Base-by-base conservation (phyloP, 305 asterid species). In the Euphrasia arctica region DNA sequence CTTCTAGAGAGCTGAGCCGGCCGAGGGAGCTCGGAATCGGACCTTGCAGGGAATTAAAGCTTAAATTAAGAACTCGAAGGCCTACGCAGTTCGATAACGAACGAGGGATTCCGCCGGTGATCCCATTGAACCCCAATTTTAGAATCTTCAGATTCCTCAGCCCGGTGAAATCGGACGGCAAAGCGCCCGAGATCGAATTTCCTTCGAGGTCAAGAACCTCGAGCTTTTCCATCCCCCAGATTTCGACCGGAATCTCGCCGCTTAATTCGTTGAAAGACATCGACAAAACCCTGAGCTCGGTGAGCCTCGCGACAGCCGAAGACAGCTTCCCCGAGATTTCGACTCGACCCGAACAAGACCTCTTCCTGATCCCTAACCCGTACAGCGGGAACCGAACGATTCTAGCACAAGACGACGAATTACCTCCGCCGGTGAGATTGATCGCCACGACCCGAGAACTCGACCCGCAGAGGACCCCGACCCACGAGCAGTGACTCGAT, bases 161-260 rank as follows among this genome's bases (percentile, higher is more conserved):
- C 50, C 97, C 95, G 13, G 41, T 58, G 62, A 86, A 75, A 57
- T 41, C 67, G 50, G 52, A 45, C 2, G 95, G 91, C 68, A 91
- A 76, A 60, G 70, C 58, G 48, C 86, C 93, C 14, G 82, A 70
- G 28, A 91, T 50, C 25, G 39, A 78, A 79, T 91, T 91, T 70
- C 97, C 97, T 59, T 88, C 96, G 2, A 91, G 93, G 73, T 91
- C 95, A 74, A 91, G 83, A 73, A 86, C 91, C 75, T 88, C 93
- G 41, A 91, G 88, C 41, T 81, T 88, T 32, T 84, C 91, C 95
- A 91, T 75, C 14, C 75, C 83, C 91, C 90, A 91, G 62, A 88
- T 68, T 61, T 78, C 87, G 10, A 8, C 49, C 32, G 91, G 95
- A 56, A 91, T 84, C 58, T 70, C 91, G 64, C 96, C 97, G 61